Evolutionary conservation across 2,329 filamentous ascomycete genomes (phyloP).

Genomic region (Talaromyces sp.): DNA sequence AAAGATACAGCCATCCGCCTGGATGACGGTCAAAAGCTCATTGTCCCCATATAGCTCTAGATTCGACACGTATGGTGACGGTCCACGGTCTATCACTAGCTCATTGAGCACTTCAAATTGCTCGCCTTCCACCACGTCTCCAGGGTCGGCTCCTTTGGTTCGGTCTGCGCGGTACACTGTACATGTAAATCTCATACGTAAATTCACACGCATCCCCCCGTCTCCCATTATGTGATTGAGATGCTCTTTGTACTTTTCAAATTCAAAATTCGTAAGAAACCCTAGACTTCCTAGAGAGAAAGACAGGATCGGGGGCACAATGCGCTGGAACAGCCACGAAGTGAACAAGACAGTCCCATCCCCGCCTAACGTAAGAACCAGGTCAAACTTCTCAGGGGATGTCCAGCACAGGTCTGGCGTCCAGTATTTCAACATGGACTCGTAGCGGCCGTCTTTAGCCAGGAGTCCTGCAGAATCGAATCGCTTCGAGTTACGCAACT

Average conservation of each 20-base stretch:
- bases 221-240: constrained; percentile 89
- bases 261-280: constrained; percentile 96
- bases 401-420: constrained; percentile 93
- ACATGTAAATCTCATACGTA: constrained; percentile 98
- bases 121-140: constrained; percentile 77
- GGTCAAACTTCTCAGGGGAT: constrained; percentile 88
- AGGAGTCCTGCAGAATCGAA: constrained; percentile 74
- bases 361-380: constrained; percentile 87
- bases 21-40: constrained; percentile 88
- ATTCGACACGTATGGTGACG: constrained; percentile 94
- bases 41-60: constrained; percentile 94
- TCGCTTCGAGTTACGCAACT: constrained; percentile 80
- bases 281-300: constrained; percentile 90
- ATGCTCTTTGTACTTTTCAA: constrained; percentile 79
- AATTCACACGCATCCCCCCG: constrained; percentile 90
- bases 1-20: constrained; percentile 96
- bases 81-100: constrained; percentile 94
- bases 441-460: constrained; percentile 69
- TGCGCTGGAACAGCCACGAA: constrained; percentile 92
- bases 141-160: constrained; percentile 42
- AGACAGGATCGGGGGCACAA: constrained; percentile 88
- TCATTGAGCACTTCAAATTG: constrained; percentile 98
- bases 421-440: constrained; percentile 89
- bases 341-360: constrained; percentile 97
- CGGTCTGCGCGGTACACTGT: constrained; percentile 77